Base-by-base conservation (phyloP, 768 basidiomycete species). In the Phanerodontia chrysosporium region DNA sequence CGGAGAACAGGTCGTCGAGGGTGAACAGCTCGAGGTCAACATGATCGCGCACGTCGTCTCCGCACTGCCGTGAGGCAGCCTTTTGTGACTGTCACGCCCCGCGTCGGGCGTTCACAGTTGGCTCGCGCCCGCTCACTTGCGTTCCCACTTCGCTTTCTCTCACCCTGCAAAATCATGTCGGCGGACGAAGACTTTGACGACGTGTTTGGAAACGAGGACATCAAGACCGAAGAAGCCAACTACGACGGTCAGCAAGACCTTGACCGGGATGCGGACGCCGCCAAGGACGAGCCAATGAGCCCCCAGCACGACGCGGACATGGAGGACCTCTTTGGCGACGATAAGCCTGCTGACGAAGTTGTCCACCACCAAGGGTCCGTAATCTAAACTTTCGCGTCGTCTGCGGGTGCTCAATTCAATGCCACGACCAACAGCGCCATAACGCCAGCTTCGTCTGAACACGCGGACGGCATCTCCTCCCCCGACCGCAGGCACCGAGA, bases 261-360 rank as follows among this genome's bases (percentile, higher is more conserved):
- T 13, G 57, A 60, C 44, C 35, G 51, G 1, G 61, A 59, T 46
- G 30, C 54, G n/a, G 58, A 64, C 32, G 46, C 22, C 16, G 51
- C 57, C 8, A 54, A 44, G 0, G 39, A 48, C 27, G 49, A 57
- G 32, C 52, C 42, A 49, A 45, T 32, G 61, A 66, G 18, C 52
- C 65, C 27, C 59, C 65, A 51, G 65, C 65, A 16, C 3, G 78
- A 86, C 62, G 82, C 83, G 63, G 82, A 81, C 60, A 88, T 90
- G 85, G 82, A 83, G 61, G 90, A 92, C 70, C 81, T 92, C 56
- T 92, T 92, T 69, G 90, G 89, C 32, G 84, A 87, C 61, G 89
- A 90, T 55, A 79, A 82, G 45, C 84, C 78, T 16, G 69, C 64
- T 16, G 74, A 79, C 13, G 75, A 78, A 36, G 72, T 77, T 57